These are phyloP conservation scores for Spizellomyces sp. DNA, from an alignment of 192 early-diverging fungal species.

Conservation along the genomic window DNA sequence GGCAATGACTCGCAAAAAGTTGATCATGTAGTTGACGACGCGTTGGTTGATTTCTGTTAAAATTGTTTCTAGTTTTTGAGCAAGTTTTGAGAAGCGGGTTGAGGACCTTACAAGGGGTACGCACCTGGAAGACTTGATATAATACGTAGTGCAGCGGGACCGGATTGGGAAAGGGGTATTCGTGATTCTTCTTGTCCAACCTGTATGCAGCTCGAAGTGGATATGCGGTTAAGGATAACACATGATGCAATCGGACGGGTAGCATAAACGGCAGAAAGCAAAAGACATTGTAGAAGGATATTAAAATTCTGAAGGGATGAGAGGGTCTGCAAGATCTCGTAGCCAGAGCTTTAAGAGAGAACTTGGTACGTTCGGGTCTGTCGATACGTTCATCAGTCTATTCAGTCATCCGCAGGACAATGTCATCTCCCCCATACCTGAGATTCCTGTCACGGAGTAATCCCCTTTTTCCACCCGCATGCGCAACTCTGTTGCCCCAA, in stretches of 20 bases:
- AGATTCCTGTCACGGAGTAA: conserved; percentile 70
- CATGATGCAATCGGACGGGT: conserved; percentile 20
- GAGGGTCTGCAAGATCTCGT: conserved; percentile 87
- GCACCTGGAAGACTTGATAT: conserved; percentile 37
- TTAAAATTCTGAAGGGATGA: conserved; percentile 83
- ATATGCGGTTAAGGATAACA: conserved; percentile 4
- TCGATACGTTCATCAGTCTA: background rate
- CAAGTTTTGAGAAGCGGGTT: conserved; percentile 1
- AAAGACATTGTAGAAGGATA: conserved; percentile 3
- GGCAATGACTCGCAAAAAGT: conserved; percentile 82
- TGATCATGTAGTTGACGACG: conserved; percentile 76
- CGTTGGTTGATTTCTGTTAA: conserved; percentile 63
- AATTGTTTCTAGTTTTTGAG: background rate
- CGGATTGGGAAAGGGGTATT: conserved; percentile 56
- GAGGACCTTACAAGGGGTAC: background rate
- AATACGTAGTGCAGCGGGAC: conserved; percentile 35
- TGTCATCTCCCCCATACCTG: conserved; percentile 37
- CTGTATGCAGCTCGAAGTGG: conserved; percentile 60
- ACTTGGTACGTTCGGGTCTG: conserved; percentile 87
- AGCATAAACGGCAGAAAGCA: background rate
- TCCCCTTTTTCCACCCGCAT: conserved; percentile 82
- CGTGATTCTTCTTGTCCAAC: conserved; percentile 53
- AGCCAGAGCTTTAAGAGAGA: conserved; percentile 93
- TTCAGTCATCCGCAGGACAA: background rate
- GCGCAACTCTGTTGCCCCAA: conserved; percentile 54